phyloP scores from a whole-genome alignment of 176 grass and related monocot genomes.

The Triticum dicoccoides region DNA sequence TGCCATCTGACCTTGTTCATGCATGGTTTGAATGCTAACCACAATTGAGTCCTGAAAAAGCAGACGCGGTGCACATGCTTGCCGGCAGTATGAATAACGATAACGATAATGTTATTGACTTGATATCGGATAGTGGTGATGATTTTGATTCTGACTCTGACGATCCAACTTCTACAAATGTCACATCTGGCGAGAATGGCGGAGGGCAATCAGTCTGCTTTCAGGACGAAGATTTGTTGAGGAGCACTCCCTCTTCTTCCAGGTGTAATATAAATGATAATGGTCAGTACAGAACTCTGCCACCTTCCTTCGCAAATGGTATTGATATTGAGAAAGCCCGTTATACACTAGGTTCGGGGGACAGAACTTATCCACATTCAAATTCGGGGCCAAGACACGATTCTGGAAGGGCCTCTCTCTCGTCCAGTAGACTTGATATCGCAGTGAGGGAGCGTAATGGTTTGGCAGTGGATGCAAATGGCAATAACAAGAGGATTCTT shows the following conservation, averaged over 20 bases:
- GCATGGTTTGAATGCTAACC: neutral
- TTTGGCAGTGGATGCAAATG: constrained; percentile 29
- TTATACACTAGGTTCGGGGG: constrained; percentile 25
- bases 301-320: constrained; percentile 44
- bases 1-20: constrained; percentile 19
- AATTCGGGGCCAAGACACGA: constrained; percentile 19
- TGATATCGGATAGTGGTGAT: constrained; percentile 49
- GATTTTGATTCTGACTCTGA: constrained; percentile 36
- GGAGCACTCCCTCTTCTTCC: constrained; percentile 27
- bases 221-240: constrained; percentile 32
- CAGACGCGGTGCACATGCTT: constrained; percentile 9
- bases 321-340: neutral
- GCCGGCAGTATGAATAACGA: constrained; percentile 31
- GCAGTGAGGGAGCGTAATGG: constrained; percentile 11
- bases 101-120: constrained; percentile 23
- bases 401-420: constrained; percentile 26
- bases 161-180: constrained; percentile 17
- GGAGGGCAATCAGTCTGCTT: neutral
- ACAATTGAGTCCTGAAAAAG: neutral
- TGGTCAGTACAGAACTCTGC: constrained; percentile 52
- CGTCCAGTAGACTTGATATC: constrained; percentile 22
- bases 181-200: constrained; percentile 21
- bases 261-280: constrained; percentile 25
- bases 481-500: constrained; percentile 36
- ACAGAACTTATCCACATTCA: constrained; percentile 9